Evolutionary conservation across 352 stramenopile species (phyloP).

Genomic region (Achlya hypogyna): DNA sequence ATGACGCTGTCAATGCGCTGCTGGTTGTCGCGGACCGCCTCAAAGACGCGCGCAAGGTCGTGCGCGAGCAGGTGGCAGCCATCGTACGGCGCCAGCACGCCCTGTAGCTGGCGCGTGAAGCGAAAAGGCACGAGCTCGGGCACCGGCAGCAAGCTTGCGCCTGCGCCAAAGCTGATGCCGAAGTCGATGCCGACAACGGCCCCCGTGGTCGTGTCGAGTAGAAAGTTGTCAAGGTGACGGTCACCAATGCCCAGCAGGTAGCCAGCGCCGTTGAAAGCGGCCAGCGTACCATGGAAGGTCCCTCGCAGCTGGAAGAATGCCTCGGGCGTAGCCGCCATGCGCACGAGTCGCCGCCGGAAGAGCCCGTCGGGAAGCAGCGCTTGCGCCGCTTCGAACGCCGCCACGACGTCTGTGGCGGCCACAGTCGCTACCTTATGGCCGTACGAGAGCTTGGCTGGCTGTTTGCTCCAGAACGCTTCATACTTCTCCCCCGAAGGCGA

Average conservation of each 20-base stretch:
- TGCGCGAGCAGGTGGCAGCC: conserved; percentile 50
- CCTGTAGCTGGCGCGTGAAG: conserved; percentile 72
- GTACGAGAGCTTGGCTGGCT: conserved; percentile 47
- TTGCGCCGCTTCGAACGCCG: conserved; percentile 50
- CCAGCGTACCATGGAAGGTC: conserved; percentile 75
- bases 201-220: conserved; percentile 67
- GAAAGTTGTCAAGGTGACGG: conserved; percentile 87
- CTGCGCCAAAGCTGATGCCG: conserved; percentile 84
- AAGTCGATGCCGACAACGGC: conserved; percentile 88
- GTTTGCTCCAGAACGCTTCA: conserved; percentile 62
- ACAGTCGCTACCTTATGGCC: conserved; percentile 57
- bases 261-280: conserved; percentile 75
- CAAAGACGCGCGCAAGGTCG: conserved; percentile 79
- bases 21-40: conserved; percentile 69
- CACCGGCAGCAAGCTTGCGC: conserved; percentile 70
- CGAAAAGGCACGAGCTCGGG: conserved; percentile 88
- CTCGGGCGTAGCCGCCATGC: conserved; percentile 61
- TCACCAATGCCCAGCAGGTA: conserved; percentile 89
- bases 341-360: conserved; percentile 64
- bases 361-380: conserved; percentile 61
- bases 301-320: conserved; percentile 75
- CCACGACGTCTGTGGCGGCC: conserved; percentile 35
- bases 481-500: conserved; percentile 63
- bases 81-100: conserved; percentile 63
- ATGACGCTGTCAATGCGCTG: conserved; percentile 83